Evolutionary conservation across 257 asterid genomes (phyloP).

Genomic region (Misopates orontium): DNA sequence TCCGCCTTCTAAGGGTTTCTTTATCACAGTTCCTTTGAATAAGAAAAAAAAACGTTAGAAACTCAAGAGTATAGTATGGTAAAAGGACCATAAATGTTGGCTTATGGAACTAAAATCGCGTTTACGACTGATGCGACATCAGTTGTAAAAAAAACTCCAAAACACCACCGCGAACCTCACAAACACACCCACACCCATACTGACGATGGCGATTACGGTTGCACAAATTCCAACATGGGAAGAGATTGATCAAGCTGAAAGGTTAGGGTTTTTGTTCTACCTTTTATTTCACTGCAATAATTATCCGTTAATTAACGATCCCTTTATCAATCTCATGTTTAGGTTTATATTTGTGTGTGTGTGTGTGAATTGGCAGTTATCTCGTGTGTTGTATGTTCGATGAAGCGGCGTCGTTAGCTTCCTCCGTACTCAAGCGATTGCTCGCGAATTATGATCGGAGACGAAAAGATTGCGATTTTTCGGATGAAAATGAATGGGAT

Average conservation of each 20-base stretch:
- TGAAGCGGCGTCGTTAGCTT: constrained; percentile 61
- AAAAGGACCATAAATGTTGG: no score
- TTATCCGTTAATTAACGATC: no score
- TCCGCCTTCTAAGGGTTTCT: no score
- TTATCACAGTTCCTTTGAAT: no score
- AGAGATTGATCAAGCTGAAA: constrained; percentile 61
- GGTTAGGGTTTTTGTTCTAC: constrained; percentile 25
- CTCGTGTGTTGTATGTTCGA: constrained; percentile 72
- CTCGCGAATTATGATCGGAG: constrained; percentile 26
- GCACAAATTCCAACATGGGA: constrained; percentile 47
- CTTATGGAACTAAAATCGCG: no score
- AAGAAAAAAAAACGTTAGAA: no score
- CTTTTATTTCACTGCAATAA: no score
- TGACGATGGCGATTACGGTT: constrained; percentile 26
- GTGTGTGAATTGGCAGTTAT: constrained; percentile 47
- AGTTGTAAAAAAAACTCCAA: neutral
- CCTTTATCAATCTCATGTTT: no score
- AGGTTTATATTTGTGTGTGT: no score
- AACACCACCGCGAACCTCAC: neutral
- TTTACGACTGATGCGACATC: no score
- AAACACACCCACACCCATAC: no score
- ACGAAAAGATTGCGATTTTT: constrained; percentile 19
- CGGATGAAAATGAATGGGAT: constrained; percentile 10
- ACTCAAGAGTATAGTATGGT: no score
- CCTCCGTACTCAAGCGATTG: constrained; percentile 52